Conservation (phyloP, 164 flowering plant species). For the Saururus chinensis region DNA sequence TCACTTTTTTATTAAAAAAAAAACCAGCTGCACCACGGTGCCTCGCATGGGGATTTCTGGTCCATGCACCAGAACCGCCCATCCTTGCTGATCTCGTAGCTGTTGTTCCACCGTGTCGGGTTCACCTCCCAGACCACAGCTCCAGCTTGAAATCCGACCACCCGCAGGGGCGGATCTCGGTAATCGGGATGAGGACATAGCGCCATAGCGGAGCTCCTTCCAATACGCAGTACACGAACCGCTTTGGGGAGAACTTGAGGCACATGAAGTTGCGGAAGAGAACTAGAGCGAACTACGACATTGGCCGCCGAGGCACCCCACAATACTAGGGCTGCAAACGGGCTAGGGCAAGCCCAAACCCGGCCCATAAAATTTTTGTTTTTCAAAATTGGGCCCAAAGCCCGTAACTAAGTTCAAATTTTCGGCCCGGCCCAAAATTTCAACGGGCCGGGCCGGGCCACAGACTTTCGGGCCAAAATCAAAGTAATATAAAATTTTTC, state of each 20-base stretch:
- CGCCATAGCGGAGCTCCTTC: conserved; percentile 33
- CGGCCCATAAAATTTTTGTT: too few relatives aligned
- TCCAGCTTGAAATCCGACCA: conserved; percentile 42
- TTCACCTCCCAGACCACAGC: conserved; percentile 87
- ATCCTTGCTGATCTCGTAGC: conserved; percentile 49
- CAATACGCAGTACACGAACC: conserved; percentile 47
- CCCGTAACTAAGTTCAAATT: too few relatives aligned
- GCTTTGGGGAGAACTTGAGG: conserved; percentile 46
- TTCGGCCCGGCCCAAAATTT: too few relatives aligned
- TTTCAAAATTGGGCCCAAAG: too few relatives aligned
- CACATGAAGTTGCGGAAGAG: conserved; percentile 73
- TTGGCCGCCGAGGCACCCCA: conserved; percentile 77
- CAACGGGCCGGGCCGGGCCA: too few relatives aligned
- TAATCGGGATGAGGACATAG: conserved; percentile 31
- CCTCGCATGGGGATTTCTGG: conserved; percentile 37
- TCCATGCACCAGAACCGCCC: conserved; percentile 72
- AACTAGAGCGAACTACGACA: conserved; percentile 54
- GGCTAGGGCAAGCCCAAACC: too few relatives aligned
- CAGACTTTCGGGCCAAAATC: too few relatives aligned
- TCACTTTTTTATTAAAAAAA: too few relatives aligned
- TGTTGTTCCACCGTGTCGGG: conserved; percentile 58
- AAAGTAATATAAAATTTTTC: too few relatives aligned
- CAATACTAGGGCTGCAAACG: too few relatives aligned
- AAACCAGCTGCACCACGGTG: conserved; percentile 93
- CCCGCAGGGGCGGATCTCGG: conserved; percentile 42